A percentile compares a stretch with the other conserved stretches of the same genome.
phyloP scores from a whole-genome alignment of 2,329 filamentous ascomycete species.

The Metarhizium sp. region DNA sequence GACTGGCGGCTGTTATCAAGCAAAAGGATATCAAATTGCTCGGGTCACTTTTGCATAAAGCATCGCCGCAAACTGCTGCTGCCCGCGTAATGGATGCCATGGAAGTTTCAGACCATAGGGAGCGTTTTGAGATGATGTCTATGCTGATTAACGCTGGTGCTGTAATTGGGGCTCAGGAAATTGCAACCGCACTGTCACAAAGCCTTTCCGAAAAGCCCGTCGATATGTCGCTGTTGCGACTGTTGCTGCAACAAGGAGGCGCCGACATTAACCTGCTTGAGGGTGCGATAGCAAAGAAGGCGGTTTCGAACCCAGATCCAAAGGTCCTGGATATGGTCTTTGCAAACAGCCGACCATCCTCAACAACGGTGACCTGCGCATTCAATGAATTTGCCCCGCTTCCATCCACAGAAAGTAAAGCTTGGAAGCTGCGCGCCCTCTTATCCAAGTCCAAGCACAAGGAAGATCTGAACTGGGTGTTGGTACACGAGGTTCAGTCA shows the following conservation, averaged over 20 bases:
- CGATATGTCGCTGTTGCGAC: slow-evolving; percentile 38
- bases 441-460: slow-evolving; percentile 33
- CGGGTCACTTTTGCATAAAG: slow-evolving; percentile 33
- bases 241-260: slow-evolving; percentile 40
- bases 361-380: slow-evolving; percentile 31
- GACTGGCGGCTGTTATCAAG: slow-evolving; percentile 36
- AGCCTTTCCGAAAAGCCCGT: slow-evolving; percentile 34
- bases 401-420: slow-evolving; percentile 35
- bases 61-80: slow-evolving; percentile 36
- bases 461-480: slow-evolving; percentile 32
- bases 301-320: slow-evolving; percentile 33
- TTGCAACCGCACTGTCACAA: slow-evolving; percentile 32
- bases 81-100: slow-evolving; percentile 40
- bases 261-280: slow-evolving; percentile 42
- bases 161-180: slow-evolving; percentile 29
- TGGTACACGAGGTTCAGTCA: slow-evolving; percentile 41
- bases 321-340: slow-evolving; percentile 39
- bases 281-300: slow-evolving; percentile 32
- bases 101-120: slow-evolving; percentile 29
- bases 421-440: slow-evolving; percentile 38
- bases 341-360: slow-evolving; percentile 33
- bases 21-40: slow-evolving; percentile 39
- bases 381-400: slow-evolving; percentile 33
- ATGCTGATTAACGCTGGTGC: slow-evolving; percentile 38
- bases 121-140: slow-evolving; percentile 36